Base-by-base conservation (phyloP, 108 stramenopile genomes). In the Halocafeteria seosinensis region DNA sequence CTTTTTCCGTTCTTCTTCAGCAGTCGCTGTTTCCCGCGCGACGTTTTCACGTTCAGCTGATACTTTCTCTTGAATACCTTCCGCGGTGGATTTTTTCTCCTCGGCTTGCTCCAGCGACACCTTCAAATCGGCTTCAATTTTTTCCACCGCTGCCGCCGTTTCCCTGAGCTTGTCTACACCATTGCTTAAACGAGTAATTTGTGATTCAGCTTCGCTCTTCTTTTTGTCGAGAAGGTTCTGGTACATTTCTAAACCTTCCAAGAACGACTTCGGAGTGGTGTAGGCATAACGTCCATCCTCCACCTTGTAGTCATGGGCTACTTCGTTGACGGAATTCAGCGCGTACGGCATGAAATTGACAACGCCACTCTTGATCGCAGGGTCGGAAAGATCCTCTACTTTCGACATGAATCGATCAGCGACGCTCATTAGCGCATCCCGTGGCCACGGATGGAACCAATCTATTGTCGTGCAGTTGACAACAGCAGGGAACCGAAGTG, bases 311-410 rank as follows among this genome's bases (percentile, higher is more conserved):
- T 52, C 27, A 25, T 53, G 30, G 28, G 70, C 68, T 30, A 38
- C 73, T 38, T 61, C 65, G 21, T 60, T 52, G 29, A 82, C 81
- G 23, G 53, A 36, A 26, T 51, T 11, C 66, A 80, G 78, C 12
- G 80, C 79, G 21, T 78, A 79, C 9, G 81, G 79, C 64, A 82
- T 75, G 61, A 80, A 79, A 36, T 81, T 69, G 17, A 69, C 75
- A 12, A 82, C 72, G 65, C 76, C 80, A 30, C 79, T 80, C 50
- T 52, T 25, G 28, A 78, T 36, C 8, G 72, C 71, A 32, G 62
- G 1, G 1, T 33, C 27, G 17, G 38, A 60, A 38, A 66, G 6
- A 17, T 74, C 71, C 0, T 66, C 35, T 17, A 27, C 57, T 27
- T 71, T 68, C 6, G 12, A 3, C 17, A 78, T 53, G 34, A 74